Evolutionary conservation across 2,329 filamentous ascomycete species (phyloP), one percentile per base, ranked within the genome.

Genomic region (Diaporthe longicolla): DNA sequence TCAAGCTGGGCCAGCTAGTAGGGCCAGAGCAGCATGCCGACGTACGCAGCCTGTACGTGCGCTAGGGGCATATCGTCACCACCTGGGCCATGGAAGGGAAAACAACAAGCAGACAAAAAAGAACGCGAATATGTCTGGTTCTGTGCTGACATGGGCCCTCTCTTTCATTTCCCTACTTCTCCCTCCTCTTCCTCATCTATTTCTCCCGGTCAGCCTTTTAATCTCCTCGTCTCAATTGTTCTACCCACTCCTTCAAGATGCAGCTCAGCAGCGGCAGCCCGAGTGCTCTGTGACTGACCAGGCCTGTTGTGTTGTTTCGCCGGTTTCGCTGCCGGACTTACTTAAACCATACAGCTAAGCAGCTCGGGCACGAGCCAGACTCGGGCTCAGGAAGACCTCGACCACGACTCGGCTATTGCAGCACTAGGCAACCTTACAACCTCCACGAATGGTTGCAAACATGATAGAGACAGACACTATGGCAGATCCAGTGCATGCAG

Each of bases 401-500:
- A 40, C 45, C 70, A 63, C 57, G 24, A 52, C 32, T 40, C 57
- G 35, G 17, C 24, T 45, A 32, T 17, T n/a, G 37, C 70, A 43
- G 26, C 43, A 61, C 37, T 21, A 35, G 40, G 21, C 13, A 19
- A 63, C 32, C 29, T 37, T 19, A 68, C 63, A 54, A 68, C 32
- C 63, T 54, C 63, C 24, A 50, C 52, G 48, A 26, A 24, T 71
- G n/a, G 59, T 35, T 29, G 70, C 69, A 55, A 72, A 11, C 26
- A 29, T 21, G 37, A 63, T 43, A 26, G 35, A 65, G n/a, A 71
- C 54, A 69, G 58, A 48, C 40, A 71, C 37, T 29, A 72, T 72
- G 73, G 48, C 50, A 8, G 15, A 63, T 4, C 55, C 26, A 54
- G 59, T 32, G 54, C 58, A 75, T 75, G 79, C 81, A 79, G 80